Base-by-base conservation (phyloP, 2,329 filamentous ascomycete genomes). In the Sporothrix pallida region DNA sequence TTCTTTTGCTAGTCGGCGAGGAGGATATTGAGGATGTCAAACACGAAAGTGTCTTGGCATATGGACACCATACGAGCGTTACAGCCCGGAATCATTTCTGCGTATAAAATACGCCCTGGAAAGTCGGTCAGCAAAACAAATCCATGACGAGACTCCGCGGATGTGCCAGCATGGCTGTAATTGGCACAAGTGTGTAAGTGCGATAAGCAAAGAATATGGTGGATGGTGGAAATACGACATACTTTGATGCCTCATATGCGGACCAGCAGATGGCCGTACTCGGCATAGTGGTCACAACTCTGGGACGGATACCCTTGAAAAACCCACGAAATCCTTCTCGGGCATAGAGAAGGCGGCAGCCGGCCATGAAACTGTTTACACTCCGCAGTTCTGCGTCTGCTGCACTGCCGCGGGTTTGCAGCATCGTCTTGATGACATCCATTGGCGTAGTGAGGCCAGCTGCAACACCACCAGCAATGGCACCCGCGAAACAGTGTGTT, bases 261-360 rank as follows among this genome's bases (percentile, higher is more conserved):
- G 89, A 96, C 96, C 96, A 99, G 87, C 96, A 99, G 80, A 99
- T 99, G n/a, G 96, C 96, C 48, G 96, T 99, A 84, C 95, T 98
- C 23, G 96, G 96, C 92, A 98, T 98, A 1, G 96, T 97, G 12
- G 95, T 98, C 76, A 99, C 91, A 67, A 99, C 92, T 79, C 96
- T 88, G 65, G 96, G 96, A 78, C 93, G 91, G 80, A 98, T 89
- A 60, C 96, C 96, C 81, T 97, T 95, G 84, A 98, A 95, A 83
- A 98, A 99, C 3, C 96, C 96, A 73, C 86, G 86, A 79, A 92
- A 87, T 50, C 96, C 96, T 80, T 97, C 95, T 80, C 95, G 90
- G 78, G 89, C 88, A 81, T 94, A 92, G 76, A 98, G 90, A 74
- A 98, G 90, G 76, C 87, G 87, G 76, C 94, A 95, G 8, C 94